Base-by-base conservation (phyloP, 257 asterid genomes). In the Penstemon eatonii region DNA sequence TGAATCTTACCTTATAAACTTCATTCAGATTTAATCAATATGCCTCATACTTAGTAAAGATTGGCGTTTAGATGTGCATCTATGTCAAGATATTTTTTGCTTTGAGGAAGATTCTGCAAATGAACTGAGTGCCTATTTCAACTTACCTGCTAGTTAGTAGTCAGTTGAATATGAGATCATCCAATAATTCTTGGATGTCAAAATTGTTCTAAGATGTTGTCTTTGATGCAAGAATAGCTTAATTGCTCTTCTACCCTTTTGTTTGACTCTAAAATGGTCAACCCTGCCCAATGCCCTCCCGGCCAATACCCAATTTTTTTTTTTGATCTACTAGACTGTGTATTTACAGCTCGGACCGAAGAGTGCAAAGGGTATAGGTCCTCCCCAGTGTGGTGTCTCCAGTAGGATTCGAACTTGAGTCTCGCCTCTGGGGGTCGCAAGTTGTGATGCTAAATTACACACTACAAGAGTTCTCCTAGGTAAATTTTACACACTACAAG, bases 191-290 rank as follows among this genome's bases (percentile, higher is more conserved):
- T 19, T 56, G 45, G 55, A 65, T 25, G 56, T n/a, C 63, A 57
- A 50, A 25, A 49, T 41, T 40, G 25, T 18, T 56, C 44, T 18
- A 49, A 51, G 67, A 18, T 49, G 19, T 45, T 47, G 40, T 51
- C 39, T 19, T 7, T 59, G 39, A 58, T 8, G 45, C 67, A 39
- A 49, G 38, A 18, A 47, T 39, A 47, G 45, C 11, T 3, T 49
- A 56, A 47, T 41, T 66, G 62, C 68, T 43, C 44, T 50, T 41
- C 50, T 49, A 47, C n/a, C 51, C 8, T 50, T 57, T 11, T 73
- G 39, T 33, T 11, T 41, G 57, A 47, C 39, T 67, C 10, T 67
- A 65, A 55, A 46, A 1, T 25, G 33, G 33, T 25, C 33, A 25
- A 25, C 33, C 56, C 8, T 47, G 12, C 56, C 60, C 56, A 60